These are phyloP conservation scores for Aegle marmelos DNA, from an alignment of 345 rosid genomes.

Conservation along the genomic window DNA sequence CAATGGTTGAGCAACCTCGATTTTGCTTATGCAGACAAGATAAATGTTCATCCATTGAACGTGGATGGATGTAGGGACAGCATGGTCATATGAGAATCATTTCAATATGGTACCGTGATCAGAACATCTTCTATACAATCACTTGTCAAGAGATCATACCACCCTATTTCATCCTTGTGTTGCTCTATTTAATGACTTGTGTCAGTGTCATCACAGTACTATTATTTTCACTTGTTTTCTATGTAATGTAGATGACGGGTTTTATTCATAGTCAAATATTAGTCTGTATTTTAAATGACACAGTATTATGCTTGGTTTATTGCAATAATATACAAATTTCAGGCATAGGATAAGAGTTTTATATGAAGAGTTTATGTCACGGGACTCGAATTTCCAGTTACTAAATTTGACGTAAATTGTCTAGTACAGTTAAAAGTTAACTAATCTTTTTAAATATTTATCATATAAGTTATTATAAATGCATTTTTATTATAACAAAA, in stretches of 20 bases:
- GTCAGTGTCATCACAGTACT: neutral
- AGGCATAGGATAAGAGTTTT: too few relatives aligned
- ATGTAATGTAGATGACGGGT: neutral
- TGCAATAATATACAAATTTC: neutral
- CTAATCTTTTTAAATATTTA: neutral
- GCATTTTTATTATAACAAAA: neutral
- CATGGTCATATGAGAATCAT: neutral
- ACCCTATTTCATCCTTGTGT: neutral
- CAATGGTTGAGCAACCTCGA: neutral
- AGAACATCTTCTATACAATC: neutral
- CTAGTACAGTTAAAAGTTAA: neutral
- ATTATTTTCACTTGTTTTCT: neutral
- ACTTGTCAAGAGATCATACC: neutral
- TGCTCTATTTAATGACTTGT: neutral
- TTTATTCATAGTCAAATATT: neutral
- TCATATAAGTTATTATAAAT: neutral
- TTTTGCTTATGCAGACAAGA: neutral
- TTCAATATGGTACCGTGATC: neutral
- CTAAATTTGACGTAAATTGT: neutral
- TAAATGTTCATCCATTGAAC: neutral
- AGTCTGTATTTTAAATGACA: neutral
- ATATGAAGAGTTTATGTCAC: neutral
- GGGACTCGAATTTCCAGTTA: neutral
- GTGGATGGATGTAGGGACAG: neutral
- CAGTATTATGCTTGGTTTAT: neutral